phyloP scores from a whole-genome alignment of 2,329 filamentous ascomycete genomes.

The Fusarium veterinarium region DNA sequence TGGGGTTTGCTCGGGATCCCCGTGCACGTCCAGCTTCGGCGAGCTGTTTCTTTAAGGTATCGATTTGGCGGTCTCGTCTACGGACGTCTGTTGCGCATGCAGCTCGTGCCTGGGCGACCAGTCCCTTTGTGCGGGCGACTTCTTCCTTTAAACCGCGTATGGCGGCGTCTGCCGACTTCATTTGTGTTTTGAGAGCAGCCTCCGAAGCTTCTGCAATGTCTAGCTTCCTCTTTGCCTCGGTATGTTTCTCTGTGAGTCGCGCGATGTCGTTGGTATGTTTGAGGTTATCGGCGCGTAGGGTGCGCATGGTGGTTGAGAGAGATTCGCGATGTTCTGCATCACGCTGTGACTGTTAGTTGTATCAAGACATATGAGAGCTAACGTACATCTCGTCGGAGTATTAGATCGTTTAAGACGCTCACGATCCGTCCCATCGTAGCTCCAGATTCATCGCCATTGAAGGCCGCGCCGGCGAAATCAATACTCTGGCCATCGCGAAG shows the following conservation, averaged over 20 bases:
- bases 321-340: slow-evolving; percentile 91
- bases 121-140: slow-evolving; percentile 79
- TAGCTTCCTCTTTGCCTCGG: slow-evolving; percentile 66
- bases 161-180: slow-evolving; percentile 78
- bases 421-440: slow-evolving; percentile 88
- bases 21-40: slow-evolving; percentile 74
- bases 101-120: slow-evolving; percentile 84
- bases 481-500: slow-evolving; percentile 77
- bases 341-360: slow-evolving; percentile 65
- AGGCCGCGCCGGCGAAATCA: slow-evolving; percentile 81
- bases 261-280: slow-evolving; percentile 78
- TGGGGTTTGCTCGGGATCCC: slow-evolving; percentile 65
- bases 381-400: slow-evolving; percentile 85
- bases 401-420: slow-evolving; percentile 92
- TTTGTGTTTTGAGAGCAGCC: slow-evolving; percentile 73
- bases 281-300: slow-evolving; percentile 78
- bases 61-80: slow-evolving; percentile 89
- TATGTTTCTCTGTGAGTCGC: slow-evolving; percentile 64
- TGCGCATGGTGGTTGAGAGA: slow-evolving; percentile 81
- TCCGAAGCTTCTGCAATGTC: slow-evolving; percentile 76
- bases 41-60: slow-evolving; percentile 88
- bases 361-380: background rate
- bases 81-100: slow-evolving; percentile 92
- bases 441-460: slow-evolving; percentile 61
- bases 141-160: slow-evolving; percentile 87